Evolutionary conservation across 352 stramenopile species (phyloP).

Genomic region (Phytophthora pseudosyringae): DNA sequence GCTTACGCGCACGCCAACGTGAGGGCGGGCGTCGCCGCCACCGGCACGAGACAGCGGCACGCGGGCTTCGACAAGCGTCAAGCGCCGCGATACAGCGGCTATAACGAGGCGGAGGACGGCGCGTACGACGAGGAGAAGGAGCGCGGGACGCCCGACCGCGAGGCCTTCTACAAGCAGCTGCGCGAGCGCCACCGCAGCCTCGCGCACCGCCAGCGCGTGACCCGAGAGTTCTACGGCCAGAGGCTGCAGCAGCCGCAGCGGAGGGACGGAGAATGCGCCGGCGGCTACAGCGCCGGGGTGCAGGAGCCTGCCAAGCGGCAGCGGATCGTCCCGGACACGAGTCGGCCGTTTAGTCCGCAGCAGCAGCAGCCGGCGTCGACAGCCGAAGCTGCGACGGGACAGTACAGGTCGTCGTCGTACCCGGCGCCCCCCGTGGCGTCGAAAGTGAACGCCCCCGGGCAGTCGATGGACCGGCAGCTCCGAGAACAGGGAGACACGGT

Average conservation of each 20-base stretch:
- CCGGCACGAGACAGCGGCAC: background rate
- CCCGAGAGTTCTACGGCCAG: conserved; percentile 20
- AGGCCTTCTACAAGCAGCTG: conserved; percentile 28
- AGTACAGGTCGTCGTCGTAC: background rate
- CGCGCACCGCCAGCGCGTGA: conserved; percentile 20
- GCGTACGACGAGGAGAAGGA: conserved; percentile 1
- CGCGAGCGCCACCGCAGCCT: conserved; percentile 31
- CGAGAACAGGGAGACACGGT: background rate
- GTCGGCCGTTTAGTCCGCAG: background rate
- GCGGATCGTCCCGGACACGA: background rate
- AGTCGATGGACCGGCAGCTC: background rate
- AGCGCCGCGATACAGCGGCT: conserved; percentile 8
- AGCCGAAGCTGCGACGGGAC: background rate
- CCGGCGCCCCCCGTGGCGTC: background rate
- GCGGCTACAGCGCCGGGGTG: background rate
- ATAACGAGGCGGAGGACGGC: background rate
- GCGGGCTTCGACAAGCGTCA: background rate
- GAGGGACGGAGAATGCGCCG: background rate
- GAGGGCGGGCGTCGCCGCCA: background rate
- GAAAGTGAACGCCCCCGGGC: background rate
- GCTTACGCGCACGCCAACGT: background rate
- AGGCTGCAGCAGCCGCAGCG: background rate
- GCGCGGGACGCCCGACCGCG: conserved; percentile 8
- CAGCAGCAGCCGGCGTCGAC: background rate
- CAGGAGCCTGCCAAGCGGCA: conserved; percentile 7